These are phyloP conservation scores for Botrytis medusae DNA, from an alignment of 2,329 filamentous ascomycete genomes.

Conservation along the genomic window DNA sequence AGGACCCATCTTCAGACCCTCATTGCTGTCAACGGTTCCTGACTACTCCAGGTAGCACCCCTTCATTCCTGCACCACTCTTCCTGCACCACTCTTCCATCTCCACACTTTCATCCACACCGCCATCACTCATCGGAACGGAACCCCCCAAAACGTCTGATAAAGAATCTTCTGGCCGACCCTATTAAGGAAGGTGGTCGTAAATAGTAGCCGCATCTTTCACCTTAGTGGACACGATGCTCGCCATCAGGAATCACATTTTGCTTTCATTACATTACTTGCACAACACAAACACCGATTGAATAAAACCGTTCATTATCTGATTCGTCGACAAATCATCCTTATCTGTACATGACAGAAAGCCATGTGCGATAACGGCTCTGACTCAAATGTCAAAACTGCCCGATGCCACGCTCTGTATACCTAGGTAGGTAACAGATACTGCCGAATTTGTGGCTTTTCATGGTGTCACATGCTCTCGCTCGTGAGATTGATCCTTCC, in stretches of 20 bases:
- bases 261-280: not conserved
- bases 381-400: not conserved
- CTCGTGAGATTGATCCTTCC: not conserved
- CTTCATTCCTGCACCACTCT: conserved; percentile 8
- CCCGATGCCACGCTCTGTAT: not conserved
- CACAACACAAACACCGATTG: not conserved
- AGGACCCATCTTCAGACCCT: not conserved
- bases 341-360: not conserved
- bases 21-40: not conserved
- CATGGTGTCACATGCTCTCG: not conserved
- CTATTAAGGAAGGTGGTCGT: conserved; percentile 5
- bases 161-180: not conserved
- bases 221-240: conserved; percentile 6
- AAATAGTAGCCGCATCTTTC: not conserved
- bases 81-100: conserved; percentile 6
- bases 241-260: not conserved
- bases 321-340: not conserved
- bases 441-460: not conserved
- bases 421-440: not conserved
- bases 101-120: conserved; percentile 19
- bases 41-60: conserved; percentile 1
- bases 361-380: conserved; percentile 13
- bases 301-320: not conserved
- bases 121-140: not conserved
- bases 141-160: not conserved